Conservation (phyloP, 1,139 yeast genomes). For the Sugiyamaella castrensis region DNA sequence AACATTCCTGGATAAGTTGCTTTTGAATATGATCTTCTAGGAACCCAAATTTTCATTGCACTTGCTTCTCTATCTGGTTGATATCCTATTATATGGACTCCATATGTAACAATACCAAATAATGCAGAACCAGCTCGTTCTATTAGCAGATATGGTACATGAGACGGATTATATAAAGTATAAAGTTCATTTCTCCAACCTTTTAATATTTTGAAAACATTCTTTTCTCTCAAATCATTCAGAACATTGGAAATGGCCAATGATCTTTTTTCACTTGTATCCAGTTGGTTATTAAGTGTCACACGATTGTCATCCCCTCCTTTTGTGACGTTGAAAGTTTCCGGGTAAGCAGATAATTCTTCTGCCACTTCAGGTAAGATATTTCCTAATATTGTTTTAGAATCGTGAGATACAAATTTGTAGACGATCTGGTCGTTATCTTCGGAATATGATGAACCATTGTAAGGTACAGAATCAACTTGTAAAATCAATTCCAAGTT, state of each 20-base stretch:
- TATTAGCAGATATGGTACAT: slow-evolving; percentile 57
- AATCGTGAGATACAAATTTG: slow-evolving; percentile 50
- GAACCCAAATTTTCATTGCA: slow-evolving; percentile 72
- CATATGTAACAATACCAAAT: slow-evolving; percentile 84
- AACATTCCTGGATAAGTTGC: slow-evolving; percentile 88
- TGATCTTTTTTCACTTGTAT: slow-evolving; percentile 50
- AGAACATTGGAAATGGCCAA: slow-evolving; percentile 48
- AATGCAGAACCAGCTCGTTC: slow-evolving; percentile 82
- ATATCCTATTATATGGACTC: slow-evolving; percentile 83
- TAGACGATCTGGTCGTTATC: slow-evolving; percentile 40
- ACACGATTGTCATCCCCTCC: slow-evolving; percentile 38
- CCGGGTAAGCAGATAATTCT: slow-evolving; percentile 37
- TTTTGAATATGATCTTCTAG: slow-evolving; percentile 70
- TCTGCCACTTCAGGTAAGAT: slow-evolving; percentile 48
- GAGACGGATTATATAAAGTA: slow-evolving; percentile 58
- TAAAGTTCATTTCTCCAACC: slow-evolving; percentile 93
- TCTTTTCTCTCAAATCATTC: slow-evolving; percentile 41
- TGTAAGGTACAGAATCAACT: slow-evolving; percentile 51
- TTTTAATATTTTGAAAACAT: slow-evolving; percentile 45
- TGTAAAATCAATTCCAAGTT: slow-evolving; percentile 39
- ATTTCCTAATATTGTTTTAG: slow-evolving; percentile 50
- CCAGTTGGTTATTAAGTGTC: slow-evolving; percentile 39
- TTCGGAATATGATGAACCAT: slow-evolving; percentile 21
- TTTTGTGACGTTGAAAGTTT: slow-evolving; percentile 37
- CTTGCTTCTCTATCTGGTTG: slow-evolving; percentile 42